These are phyloP conservation scores for Arachis monticola DNA, from an alignment of 331 rosid genomes.

Conservation along the genomic window DNA sequence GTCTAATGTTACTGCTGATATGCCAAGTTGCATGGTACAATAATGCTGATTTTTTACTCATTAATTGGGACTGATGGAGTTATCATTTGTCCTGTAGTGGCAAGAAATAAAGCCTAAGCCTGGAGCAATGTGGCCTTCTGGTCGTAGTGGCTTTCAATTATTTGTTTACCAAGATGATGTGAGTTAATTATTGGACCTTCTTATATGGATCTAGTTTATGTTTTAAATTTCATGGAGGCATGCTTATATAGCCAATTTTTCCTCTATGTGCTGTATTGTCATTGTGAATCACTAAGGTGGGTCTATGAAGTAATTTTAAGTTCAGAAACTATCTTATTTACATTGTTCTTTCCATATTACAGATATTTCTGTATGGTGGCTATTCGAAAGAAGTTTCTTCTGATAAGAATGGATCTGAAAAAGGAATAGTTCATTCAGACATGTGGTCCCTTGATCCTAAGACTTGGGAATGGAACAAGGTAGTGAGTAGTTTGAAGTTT, in stretches of 20 bases:
- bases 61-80: constrained; percentile 6
- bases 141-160: constrained; percentile 94
- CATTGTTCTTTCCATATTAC: constrained; percentile 46
- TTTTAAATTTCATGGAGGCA: constrained; percentile 23
- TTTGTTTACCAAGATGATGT: constrained; percentile 92
- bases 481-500: constrained; percentile 46
- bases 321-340: constrained; percentile 26
- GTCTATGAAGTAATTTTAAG: constrained; percentile 28
- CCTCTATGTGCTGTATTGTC: constrained; percentile 6
- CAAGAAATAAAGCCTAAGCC: constrained; percentile 94
- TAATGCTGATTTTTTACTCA: constrained; percentile 26
- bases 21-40: constrained; percentile 10
- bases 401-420: constrained; percentile 79
- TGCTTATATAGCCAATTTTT: constrained; percentile 18
- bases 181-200: constrained; percentile 46
- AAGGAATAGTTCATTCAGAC: constrained; percentile 92
- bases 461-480: constrained; percentile 99
- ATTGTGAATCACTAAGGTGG: constrained; percentile 29
- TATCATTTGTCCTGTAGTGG: constrained; percentile 69
- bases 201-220: constrained; percentile 25
- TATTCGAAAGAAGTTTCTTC: constrained; percentile 92
- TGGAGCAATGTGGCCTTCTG: constrained; percentile 97
- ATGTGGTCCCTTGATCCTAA: constrained; percentile 98
- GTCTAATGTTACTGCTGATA: constrained; percentile 2
- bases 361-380: constrained; percentile 95